Evolutionary conservation across 805 yeast genomes (phyloP).

Genomic region (Grigorovia yakushimaensis): DNA sequence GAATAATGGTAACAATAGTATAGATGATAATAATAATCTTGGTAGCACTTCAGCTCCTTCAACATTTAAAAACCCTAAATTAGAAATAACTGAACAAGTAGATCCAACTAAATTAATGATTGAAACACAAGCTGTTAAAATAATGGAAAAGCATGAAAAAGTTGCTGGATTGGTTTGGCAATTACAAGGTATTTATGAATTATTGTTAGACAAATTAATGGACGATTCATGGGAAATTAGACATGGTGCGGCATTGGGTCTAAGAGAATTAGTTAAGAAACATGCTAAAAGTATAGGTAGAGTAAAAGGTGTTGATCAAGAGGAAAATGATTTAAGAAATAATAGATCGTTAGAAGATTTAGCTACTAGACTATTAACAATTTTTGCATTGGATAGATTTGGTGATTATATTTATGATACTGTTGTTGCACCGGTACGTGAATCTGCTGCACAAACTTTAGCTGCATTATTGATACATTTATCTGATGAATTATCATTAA

Average conservation of each 20-base stretch:
- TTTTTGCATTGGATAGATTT: slow-evolving; percentile 87
- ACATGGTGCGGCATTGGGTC: slow-evolving; percentile 91
- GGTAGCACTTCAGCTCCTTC: slow-evolving; percentile 8
- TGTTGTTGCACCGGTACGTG: slow-evolving; percentile 96
- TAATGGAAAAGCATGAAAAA: slow-evolving; percentile 59
- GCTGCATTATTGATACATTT: slow-evolving; percentile 82
- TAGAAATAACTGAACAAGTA: slow-evolving; percentile 66
- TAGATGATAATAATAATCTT: background rate
- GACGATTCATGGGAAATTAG: slow-evolving; percentile 88
- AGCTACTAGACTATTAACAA: slow-evolving; percentile 71
- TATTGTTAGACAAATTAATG: slow-evolving; percentile 67
- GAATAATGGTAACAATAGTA: slow-evolving; percentile 1
- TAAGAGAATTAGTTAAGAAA: slow-evolving; percentile 61
- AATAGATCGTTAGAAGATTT: slow-evolving; percentile 72
- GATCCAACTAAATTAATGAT: slow-evolving; percentile 77
- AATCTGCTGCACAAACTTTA: slow-evolving; percentile 88
- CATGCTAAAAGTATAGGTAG: slow-evolving; percentile 87
- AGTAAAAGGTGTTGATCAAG: slow-evolving; percentile 47
- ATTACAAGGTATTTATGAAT: slow-evolving; percentile 84
- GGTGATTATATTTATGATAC: slow-evolving; percentile 97
- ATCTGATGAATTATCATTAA: slow-evolving; percentile 41
- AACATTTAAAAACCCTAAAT: slow-evolving; percentile 30
- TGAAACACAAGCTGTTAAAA: slow-evolving; percentile 65
- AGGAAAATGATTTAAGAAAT: slow-evolving; percentile 60
- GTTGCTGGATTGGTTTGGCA: slow-evolving; percentile 82